Evolutionary conservation across 2,329 filamentous ascomycete species (phyloP).

Genomic region (Onygenales sp.): DNA sequence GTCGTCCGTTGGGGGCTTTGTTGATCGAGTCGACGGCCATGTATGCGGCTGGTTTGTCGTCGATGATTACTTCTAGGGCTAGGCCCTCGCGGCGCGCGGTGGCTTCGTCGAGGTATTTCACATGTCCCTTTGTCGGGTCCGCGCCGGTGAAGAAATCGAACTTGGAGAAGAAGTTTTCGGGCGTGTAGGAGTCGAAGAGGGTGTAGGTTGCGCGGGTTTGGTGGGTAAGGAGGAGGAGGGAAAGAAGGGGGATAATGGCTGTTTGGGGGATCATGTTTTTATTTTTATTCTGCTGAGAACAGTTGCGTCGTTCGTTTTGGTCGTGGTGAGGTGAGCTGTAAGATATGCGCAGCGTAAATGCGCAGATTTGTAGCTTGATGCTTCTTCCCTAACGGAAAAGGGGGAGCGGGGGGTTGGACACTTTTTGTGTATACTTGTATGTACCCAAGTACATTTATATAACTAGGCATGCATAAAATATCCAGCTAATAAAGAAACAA

Average conservation of each 20-base stretch:
- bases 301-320: no score
- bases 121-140: conserved; percentile 43
- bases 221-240: not conserved
- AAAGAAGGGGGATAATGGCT: not conserved
- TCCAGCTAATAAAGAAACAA: no score
- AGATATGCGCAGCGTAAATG: no score
- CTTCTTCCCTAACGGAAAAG: no score
- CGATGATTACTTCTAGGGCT: conserved; percentile 21
- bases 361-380: no score
- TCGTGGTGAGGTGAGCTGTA: no score
- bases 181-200: conserved; percentile 35
- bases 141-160: conserved; percentile 40
- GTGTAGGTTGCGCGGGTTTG: not conserved
- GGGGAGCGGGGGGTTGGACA: no score
- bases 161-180: conserved; percentile 38
- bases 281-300: no score
- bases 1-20: conserved; percentile 29
- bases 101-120: conserved; percentile 38
- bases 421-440: no score
- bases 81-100: conserved; percentile 28
- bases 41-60: conserved; percentile 25
- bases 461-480: no score
- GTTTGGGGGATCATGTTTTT: no score
- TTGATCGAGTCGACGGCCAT: conserved; percentile 37
- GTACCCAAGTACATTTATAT: no score